Conservation (phyloP, 306 rosid species). For the Quercus suber region DNA sequence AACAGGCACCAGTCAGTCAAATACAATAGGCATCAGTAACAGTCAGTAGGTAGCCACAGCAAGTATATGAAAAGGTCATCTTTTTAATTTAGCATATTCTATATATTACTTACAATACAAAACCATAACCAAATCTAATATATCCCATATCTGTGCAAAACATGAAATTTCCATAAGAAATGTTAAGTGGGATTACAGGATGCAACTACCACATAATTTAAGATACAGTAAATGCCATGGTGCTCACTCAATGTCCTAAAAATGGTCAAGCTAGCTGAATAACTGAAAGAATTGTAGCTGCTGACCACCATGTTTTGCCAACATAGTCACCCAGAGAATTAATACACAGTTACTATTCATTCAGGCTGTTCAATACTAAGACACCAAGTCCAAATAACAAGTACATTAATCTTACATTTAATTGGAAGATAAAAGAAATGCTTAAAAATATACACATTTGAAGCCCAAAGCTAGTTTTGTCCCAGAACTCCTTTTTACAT, state of each 20-base stretch:
- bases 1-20: slow-evolving; percentile 17
- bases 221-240: background rate
- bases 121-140: background rate
- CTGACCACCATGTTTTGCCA: background rate
- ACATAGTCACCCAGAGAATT: background rate
- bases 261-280: background rate
- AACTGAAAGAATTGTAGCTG: background rate
- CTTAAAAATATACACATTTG: background rate
- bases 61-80: background rate
- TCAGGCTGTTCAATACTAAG: background rate
- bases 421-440: background rate
- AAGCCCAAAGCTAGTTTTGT: background rate
- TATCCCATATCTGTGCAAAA: background rate
- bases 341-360: background rate
- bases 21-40: background rate
- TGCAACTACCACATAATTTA: background rate
- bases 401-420: background rate
- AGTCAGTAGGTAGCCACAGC: background rate
- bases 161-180: background rate
- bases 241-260: background rate
- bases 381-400: background rate
- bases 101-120: background rate
- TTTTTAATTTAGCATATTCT: background rate
- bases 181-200: background rate
- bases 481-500: background rate